Evolutionary conservation across 495 filamentous ascomycete genomes (phyloP).

Genomic region (Penicillium manginii): DNA sequence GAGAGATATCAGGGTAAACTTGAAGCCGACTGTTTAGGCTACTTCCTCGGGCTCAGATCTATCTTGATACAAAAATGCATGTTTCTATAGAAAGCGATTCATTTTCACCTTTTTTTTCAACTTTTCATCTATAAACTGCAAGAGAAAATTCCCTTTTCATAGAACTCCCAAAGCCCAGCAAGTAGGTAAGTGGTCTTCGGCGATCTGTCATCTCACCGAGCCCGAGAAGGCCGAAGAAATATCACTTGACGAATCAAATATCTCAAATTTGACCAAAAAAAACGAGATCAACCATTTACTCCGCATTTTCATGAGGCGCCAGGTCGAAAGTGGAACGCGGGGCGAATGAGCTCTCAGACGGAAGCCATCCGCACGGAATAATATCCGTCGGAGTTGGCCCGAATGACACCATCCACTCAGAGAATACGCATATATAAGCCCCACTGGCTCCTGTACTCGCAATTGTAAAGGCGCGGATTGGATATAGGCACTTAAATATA

Average conservation of each 20-base stretch:
- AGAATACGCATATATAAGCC: slow-evolving; percentile 24
- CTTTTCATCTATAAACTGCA: background rate
- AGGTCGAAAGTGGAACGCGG: background rate
- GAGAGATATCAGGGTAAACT: slow-evolving; percentile 40
- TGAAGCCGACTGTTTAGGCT: slow-evolving; percentile 35
- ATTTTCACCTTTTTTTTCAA: background rate
- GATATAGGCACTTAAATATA: background rate
- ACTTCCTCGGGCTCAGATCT: background rate
- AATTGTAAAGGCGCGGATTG: background rate
- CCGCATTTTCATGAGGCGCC: background rate
- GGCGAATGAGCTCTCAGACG: background rate
- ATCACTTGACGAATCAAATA: background rate
- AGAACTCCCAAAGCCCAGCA: background rate
- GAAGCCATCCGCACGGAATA: slow-evolving; percentile 19
- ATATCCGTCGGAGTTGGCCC: slow-evolving; percentile 30
- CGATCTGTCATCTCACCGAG: background rate
- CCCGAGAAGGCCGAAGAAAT: background rate
- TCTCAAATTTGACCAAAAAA: background rate
- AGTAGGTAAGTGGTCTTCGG: background rate
- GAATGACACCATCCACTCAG: slow-evolving; percentile 33
- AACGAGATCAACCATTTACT: background rate
- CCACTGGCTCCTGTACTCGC: background rate
- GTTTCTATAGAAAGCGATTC: slow-evolving; percentile 7
- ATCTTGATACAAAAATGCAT: slow-evolving; percentile 4
- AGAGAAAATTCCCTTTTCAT: background rate